Percentiles rank a stretch among this genome's conserved stretches.
Evolutionary conservation across 441 rosid species (phyloP).

Genomic region (Gossypium trilobum): DNA sequence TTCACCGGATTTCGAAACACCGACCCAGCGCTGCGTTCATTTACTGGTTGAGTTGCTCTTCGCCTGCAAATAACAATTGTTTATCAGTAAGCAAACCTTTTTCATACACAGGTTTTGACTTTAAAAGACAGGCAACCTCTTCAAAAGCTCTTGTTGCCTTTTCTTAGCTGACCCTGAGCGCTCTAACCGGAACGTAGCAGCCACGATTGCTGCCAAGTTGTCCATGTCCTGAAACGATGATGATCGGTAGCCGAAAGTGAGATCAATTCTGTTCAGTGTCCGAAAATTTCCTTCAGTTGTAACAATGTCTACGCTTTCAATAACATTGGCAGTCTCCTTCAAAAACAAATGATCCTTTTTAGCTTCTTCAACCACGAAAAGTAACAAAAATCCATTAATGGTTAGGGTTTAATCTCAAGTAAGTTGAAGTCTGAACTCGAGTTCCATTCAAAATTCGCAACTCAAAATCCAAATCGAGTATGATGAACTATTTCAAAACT

Average conservation of each 20-base stretch:
- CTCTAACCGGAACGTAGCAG: slow-evolving; percentile 24
- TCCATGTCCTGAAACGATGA: slow-evolving; percentile 25
- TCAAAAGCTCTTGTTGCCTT: slow-evolving; percentile 18
- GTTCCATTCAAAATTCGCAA: not conserved
- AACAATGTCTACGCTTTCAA: slow-evolving; percentile 22
- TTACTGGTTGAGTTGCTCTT: slow-evolving; percentile 18
- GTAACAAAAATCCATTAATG: not conserved
- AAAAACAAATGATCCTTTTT: not conserved
- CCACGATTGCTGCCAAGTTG: slow-evolving; percentile 25
- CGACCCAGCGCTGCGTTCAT: slow-evolving; percentile 21
- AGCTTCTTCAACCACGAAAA: not conserved
- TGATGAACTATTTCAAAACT: not conserved
- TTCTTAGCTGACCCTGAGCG: slow-evolving; percentile 18
- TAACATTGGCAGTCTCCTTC: slow-evolving; percentile 22
- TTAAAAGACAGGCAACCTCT: slow-evolving; percentile 5
- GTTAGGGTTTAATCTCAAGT: not conserved
- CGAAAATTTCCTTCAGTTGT: slow-evolving; percentile 15
- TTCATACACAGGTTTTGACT: not conserved
- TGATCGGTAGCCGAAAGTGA: slow-evolving; percentile 23
- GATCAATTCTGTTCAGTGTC: slow-evolving; percentile 18
- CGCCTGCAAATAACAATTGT: slow-evolving; percentile 12
- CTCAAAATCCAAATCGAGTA: not conserved
- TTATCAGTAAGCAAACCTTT: not conserved
- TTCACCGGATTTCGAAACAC: slow-evolving; percentile 21
- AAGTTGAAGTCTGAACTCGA: not conserved